A percentile compares a stretch with the other conserved stretches of the same genome.
phyloP scores from a whole-genome alignment of 1,284 basidiomycete genomes.

The Sphagnurus paluster region DNA sequence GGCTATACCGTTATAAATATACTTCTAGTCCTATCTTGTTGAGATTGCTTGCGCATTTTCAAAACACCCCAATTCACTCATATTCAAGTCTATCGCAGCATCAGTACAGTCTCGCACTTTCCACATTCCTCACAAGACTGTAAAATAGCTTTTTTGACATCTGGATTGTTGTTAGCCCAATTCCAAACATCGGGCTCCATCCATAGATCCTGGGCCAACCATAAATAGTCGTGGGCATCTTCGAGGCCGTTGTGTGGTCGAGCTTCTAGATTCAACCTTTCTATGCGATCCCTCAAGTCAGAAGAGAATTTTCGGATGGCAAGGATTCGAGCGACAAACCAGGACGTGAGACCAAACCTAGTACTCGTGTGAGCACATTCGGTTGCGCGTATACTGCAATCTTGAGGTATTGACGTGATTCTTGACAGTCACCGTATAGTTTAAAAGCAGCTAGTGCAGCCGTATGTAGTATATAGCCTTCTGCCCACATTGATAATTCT shows the following conservation, averaged over 20 bases:
- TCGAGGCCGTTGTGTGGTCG: slow-evolving; percentile 36
- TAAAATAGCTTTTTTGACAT: slow-evolving; percentile 30
- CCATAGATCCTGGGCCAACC: slow-evolving; percentile 44
- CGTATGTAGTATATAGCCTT: slow-evolving; percentile 27
- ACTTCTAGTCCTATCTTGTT: too few species aligned
- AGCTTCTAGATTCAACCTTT: slow-evolving; percentile 29
- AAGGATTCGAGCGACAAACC: slow-evolving; percentile 28
- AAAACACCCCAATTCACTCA: too few species aligned
- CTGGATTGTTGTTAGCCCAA: slow-evolving; percentile 37
- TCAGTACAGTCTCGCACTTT: too few species aligned
- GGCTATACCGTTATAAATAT: too few species aligned
- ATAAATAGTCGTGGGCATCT: slow-evolving; percentile 45
- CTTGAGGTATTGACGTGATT: slow-evolving; percentile 39
- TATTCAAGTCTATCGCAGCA: too few species aligned
- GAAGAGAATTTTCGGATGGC: too few species aligned
- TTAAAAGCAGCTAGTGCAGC: slow-evolving; percentile 42
- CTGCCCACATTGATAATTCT: slow-evolving; percentile 7
- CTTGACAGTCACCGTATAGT: slow-evolving; percentile 36
- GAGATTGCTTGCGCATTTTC: too few species aligned
- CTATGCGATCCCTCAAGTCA: too few species aligned
- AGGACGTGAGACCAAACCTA: slow-evolving; percentile 36
- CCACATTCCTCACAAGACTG: slow-evolving; percentile 32
- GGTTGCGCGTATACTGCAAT: slow-evolving; percentile 34
- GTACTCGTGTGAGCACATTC: slow-evolving; percentile 35
- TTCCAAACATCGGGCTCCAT: slow-evolving; percentile 40